Evolutionary conservation across 495 filamentous ascomycete genomes (phyloP).

Genomic region (Bacidia rubella): DNA sequence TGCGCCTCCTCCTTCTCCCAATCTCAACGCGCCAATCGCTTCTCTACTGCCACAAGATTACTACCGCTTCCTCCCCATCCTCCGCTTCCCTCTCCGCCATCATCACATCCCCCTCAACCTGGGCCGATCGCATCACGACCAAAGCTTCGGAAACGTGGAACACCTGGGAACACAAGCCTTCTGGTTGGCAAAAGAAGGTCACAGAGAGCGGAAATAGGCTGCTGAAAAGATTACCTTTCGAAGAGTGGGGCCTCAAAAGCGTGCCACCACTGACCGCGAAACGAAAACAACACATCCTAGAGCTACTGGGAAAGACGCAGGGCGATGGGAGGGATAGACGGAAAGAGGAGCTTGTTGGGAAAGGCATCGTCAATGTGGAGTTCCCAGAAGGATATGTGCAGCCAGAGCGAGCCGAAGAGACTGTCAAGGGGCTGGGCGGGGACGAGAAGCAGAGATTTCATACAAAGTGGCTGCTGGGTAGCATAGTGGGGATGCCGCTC

Average conservation of each 20-base stretch:
- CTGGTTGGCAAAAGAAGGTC: conserved; percentile 74
- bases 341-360: conserved; percentile 47
- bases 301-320: conserved; percentile 27
- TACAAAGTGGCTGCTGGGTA: conserved; percentile 61
- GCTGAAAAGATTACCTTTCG: conserved; percentile 76
- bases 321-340: no score
- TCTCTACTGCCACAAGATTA: conserved; percentile 75
- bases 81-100: conserved; percentile 28
- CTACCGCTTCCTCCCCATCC: conserved; percentile 32
- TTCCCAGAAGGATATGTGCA: conserved; percentile 62
- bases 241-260: conserved; percentile 96
- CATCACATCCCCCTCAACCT: conserved; percentile 31
- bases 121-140: conserved; percentile 48
- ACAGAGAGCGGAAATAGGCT: conserved; percentile 76
- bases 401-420: conserved; percentile 40
- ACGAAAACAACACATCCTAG: conserved; percentile 18
- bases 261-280: conserved; percentile 61
- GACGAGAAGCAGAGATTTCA: conserved; percentile 75
- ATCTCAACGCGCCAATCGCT: conserved; percentile 85
- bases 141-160: conserved; percentile 67
- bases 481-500: conserved; percentile 70
- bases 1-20: conserved; percentile 92
- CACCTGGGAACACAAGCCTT: conserved; percentile 70
- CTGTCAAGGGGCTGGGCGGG: conserved; percentile 47
- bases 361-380: conserved; percentile 57